phyloP scores from a whole-genome alignment of 148 eudicot genomes.

The Cornus controversa region DNA sequence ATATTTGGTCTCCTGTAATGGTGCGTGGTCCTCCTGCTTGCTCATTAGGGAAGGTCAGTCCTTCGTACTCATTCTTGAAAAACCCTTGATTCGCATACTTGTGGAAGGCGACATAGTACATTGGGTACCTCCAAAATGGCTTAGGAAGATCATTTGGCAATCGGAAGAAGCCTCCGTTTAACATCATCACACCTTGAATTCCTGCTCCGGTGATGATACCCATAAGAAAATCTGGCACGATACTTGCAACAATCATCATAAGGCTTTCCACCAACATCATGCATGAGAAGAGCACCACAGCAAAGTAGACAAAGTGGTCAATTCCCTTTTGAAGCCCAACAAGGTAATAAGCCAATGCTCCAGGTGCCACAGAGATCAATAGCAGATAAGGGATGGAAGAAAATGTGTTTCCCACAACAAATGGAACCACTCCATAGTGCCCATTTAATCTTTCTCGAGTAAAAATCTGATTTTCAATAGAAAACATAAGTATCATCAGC shows the following conservation, averaged over 20 bases:
- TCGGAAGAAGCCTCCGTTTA: conserved; percentile 57
- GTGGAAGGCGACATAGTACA: conserved; percentile 53
- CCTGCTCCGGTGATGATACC: conserved; percentile 61
- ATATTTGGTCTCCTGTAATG: conserved; percentile 44
- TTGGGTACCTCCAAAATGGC: conserved; percentile 54
- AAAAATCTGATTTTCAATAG: conserved; percentile 31
- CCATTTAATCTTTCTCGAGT: conserved; percentile 55
- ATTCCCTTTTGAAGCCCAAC: conserved; percentile 49
- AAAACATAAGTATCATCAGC: no score
- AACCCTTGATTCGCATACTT: conserved; percentile 48
- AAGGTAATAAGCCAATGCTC: conserved; percentile 48
- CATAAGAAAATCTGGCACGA: conserved; percentile 58
- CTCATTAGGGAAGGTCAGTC: conserved; percentile 39
- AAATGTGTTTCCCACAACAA: conserved; percentile 48
- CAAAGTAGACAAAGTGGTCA: conserved; percentile 41
- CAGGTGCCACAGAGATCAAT: conserved; percentile 41
- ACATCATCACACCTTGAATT: conserved; percentile 60
- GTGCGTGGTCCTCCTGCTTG: conserved; percentile 18
- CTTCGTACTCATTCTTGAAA: conserved; percentile 54
- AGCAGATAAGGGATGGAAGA: conserved; percentile 52
- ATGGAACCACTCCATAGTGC: conserved; percentile 53
- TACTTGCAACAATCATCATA: conserved; percentile 59
- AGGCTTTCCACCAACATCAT: conserved; percentile 57
- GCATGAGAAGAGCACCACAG: conserved; percentile 27
- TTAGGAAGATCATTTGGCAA: conserved; percentile 57